Evolutionary conservation across 768 basidiomycete species (phyloP), one percentile per base, ranked within the genome.

Genomic region (Pleurotus platypus): DNA sequence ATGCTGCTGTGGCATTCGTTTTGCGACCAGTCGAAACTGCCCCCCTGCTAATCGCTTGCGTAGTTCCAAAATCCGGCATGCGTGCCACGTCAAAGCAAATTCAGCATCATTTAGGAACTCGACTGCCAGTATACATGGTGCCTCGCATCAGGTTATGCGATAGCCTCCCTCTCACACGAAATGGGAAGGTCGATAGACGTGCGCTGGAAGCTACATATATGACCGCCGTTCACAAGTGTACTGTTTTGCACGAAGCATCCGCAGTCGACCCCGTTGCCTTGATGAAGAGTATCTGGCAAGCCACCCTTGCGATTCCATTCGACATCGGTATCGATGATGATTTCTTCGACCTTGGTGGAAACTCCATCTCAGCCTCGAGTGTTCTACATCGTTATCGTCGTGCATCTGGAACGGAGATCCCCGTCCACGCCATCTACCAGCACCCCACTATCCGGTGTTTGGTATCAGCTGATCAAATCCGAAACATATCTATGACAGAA

Each of bases 171-270:
- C 15, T 57, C 9, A 57, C 46, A 7, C 11, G 24, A 16, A 57
- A 39, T 57, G 56, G 56, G 16, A 57, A 49, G 30, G 39, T 57
- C 13, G 46, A 57, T 22, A 22, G 56, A 11, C 12, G 22, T 37
- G 43, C 26, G 15, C 45, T 57, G 45, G 27, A 48, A 22, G 26
- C 7, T n/a, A 46, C 9, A 27, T 22, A 20, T 20, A 30, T 43
- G 43, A 12, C 46, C 20, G 49, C 15, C 38, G 12, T 27, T 11
- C 12, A 35, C 12, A 27, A n/a, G 26, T 16, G 35, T 7, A 6
- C 5, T 9, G n/a, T 30, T 27, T 15, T 15, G 35, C 13, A 30
- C 11, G 27, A 37, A 4, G n/a, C 37, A 1, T n/a, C 20, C 15
- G 15, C n/a, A 24, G 5, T 1, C 18, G 46, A 47, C 24, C 18